Evolutionary conservation across 371 early-diverging fungal species (phyloP), one percentile per base, ranked within the genome.

Genomic region (Circinella minor): DNA sequence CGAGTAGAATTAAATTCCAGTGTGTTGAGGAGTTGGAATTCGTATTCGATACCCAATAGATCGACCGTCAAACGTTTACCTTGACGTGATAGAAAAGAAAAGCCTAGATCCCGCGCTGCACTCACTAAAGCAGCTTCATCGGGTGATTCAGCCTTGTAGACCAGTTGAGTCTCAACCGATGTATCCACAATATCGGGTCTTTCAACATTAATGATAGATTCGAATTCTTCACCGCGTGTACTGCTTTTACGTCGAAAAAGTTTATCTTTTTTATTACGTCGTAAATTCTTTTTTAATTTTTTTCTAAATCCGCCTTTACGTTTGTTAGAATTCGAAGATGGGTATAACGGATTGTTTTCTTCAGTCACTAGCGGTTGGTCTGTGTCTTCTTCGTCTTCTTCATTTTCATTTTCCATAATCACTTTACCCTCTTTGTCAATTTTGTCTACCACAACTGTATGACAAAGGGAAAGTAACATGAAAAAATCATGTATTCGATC

Each of bases 1-100:
- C 99, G 91, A 17, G 93, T 93, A 0, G 94, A 94, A 79, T 93
- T 93, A 78, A 99, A 99, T 72, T 95, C 96, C 66, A 98, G 77
- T 9, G 94, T 86, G 68, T 94, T 81, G 68, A 98, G 77, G 9
- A 96, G 80, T 67, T 90, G 87, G 77, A 88, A 95, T 4, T 77
- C 83, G 63, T 91, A 81, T 48, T 81, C 77, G 43, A 80, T 75
- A 5, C 95, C 96, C 9, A 92, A 73, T 38, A 93, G 75, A 71
- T 93, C 91, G 37, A 93, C 75, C n/a, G 78, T 83, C 20, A 92
- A 38, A 7, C 57, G 27, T 46, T 64, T 70, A 1, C 79, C 74
- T 68, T 76, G 59, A 48, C 80, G 72, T 63, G 67, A 67, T 7
- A 95, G 67, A 74, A 95, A 98, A 6, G 92, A 84, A 73, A 95